A percentile compares a stretch with the other conserved stretches of the same genome.
Evolutionary conservation across 495 filamentous ascomycete genomes (phyloP).

Genomic region (Hyaloscypha finlandica): DNA sequence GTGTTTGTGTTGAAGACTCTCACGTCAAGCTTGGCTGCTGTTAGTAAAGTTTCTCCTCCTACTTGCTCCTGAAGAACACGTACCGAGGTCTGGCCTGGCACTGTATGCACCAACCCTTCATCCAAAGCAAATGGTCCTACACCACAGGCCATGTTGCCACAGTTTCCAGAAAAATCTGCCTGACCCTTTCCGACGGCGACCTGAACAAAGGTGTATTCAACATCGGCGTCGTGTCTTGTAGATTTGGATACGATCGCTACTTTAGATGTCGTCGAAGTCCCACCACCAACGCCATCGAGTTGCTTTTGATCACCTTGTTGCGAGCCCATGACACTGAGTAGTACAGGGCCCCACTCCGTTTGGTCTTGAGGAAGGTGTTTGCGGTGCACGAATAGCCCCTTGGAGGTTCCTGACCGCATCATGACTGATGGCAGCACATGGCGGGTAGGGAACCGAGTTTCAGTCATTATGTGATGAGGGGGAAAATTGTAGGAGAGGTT

Average conservation of each 20-base stretch:
- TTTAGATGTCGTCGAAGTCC: constrained; percentile 69
- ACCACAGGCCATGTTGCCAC: constrained; percentile 67
- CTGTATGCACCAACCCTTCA: constrained; percentile 38
- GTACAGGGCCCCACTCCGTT: background rate
- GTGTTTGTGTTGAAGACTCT: constrained; percentile 54
- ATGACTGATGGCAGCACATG: constrained; percentile 36
- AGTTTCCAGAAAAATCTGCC: constrained; percentile 67
- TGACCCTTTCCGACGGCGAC: constrained; percentile 57
- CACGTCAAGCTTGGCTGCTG: constrained; percentile 33
- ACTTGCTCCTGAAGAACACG: too few relatives aligned
- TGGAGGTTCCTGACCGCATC: constrained; percentile 44
- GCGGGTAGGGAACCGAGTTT: background rate
- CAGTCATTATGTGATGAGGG: background rate
- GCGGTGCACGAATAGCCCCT: constrained; percentile 40
- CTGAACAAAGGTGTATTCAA: constrained; percentile 71
- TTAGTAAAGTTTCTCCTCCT: too few relatives aligned
- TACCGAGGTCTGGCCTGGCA: too few relatives aligned
- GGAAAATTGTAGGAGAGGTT: background rate
- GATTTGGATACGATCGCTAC: constrained; percentile 59
- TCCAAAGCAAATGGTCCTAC: constrained; percentile 67
- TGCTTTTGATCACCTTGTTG: constrained; percentile 66
- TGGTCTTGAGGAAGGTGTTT: constrained; percentile 34
- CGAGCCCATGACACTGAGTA: constrained; percentile 48
- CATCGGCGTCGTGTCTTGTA: constrained; percentile 50
- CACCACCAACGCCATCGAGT: constrained; percentile 69